Evolutionary conservation across 176 grass and related monocot genomes (phyloP), one percentile per base, ranked within the genome.

Genomic region (Raddia distichophylla): DNA sequence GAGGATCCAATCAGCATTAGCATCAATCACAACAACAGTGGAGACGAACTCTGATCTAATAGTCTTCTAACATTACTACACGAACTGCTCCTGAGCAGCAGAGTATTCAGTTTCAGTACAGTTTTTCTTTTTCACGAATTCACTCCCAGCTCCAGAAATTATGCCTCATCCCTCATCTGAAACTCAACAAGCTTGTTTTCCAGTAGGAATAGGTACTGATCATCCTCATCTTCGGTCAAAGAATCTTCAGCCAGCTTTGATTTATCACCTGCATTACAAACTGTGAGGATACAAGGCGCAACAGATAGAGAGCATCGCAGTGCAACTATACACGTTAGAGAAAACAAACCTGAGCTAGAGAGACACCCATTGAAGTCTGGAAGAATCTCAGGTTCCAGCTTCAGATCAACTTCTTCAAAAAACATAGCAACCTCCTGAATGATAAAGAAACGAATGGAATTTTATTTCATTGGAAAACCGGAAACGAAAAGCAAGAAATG

Each of bases 361-460:
- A 65, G 33, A 85, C 19, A 3, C 18, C 42, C 35, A 58, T 17
- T 73, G 13, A 22, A n/a, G 8, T 65, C 55, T 16, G 81, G 81
- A 63, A 90, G 84, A 72, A 90, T 62, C 62, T 93, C 91, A 37
- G 66, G 66, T 46, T 87, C 91, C 52, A 90, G 14, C 42, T 93
- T 73, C 77, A 90, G 72, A n/a, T 5, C 74, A 15, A 69, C 8
- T 74, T 85, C 77, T 87, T 77, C 22, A 73, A 71, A 74, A 63
- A 82, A 77, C 47, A 49, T 55, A 20, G 57, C 64, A 76, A 71
- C 76, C 19, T 68, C 81, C 91, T 93, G 45, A 81, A 63, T 47
- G 7, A 22, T 67, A 17, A 79, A 89, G 11, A 64, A 65, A 75
- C 8, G 50, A 4, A 76, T 58, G 34, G 18, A 18, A 70, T 67